Evolutionary conservation across 371 early-diverging fungal genomes (phyloP).

Genomic region (Rhizopus delemar): DNA sequence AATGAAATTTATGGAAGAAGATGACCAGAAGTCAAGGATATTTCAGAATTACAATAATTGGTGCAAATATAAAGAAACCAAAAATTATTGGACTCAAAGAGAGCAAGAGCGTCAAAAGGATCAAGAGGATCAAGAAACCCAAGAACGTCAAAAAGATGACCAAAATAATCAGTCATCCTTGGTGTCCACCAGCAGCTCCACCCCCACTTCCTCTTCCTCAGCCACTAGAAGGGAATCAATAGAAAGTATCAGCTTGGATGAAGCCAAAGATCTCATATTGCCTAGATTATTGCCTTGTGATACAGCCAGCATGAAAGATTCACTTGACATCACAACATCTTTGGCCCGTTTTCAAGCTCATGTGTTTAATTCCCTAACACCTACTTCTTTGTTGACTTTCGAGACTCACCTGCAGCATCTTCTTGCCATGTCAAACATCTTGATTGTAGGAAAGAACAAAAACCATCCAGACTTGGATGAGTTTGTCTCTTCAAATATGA

Average conservation of each 20-base stretch:
- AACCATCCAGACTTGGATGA: constrained; percentile 13
- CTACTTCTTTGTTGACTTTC: constrained; percentile 8
- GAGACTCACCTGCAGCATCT: constrained; percentile 15
- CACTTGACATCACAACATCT: constrained; percentile 3
- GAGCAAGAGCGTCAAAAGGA: not conserved
- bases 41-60: constrained; percentile 2
- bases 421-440: constrained; percentile 11
- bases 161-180: constrained; percentile 3
- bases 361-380: not conserved
- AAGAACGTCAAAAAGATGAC: not conserved
- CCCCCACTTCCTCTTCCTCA: not conserved
- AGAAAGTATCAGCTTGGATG: constrained; percentile 15
- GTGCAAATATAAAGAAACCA: not conserved
- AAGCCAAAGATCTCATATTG: constrained; percentile 18
- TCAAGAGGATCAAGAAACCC: not conserved
- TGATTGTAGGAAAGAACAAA: constrained; percentile 8
- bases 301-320: constrained; percentile 2
- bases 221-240: constrained; percentile 12
- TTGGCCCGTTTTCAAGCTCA: constrained; percentile 3
- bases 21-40: not conserved
- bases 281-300: not conserved
- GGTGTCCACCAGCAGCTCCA: constrained; percentile 2
- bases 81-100: constrained; percentile 8
- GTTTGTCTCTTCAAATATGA: constrained; percentile 6
- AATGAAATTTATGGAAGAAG: not conserved